Conservation (phyloP, 352 stramenopile species). For the Phytophthora fragariae region DNA sequence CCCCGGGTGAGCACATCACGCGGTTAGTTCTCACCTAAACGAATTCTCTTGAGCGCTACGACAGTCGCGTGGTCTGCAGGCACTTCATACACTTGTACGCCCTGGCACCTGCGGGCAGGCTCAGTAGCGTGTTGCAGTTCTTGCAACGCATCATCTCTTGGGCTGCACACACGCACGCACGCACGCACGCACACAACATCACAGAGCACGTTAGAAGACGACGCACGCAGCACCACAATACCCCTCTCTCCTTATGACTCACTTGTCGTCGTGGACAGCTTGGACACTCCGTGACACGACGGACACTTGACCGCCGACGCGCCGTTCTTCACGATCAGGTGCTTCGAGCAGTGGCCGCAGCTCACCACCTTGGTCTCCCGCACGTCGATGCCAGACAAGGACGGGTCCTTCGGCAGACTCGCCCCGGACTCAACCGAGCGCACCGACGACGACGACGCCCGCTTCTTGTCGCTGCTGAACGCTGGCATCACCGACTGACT, state of each 20-base stretch:
- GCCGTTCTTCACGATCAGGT: conserved; percentile 83
- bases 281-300: conserved; percentile 81
- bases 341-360: conserved; percentile 86
- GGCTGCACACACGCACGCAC: no score
- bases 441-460: conserved; percentile 36
- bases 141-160: conserved; percentile 91
- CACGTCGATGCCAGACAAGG: conserved; percentile 60
- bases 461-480: conserved; percentile 39
- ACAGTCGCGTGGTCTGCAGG: conserved; percentile 80
- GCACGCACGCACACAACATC: conserved; percentile 27
- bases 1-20: conserved; percentile 2
- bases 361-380: conserved; percentile 88
- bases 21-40: conserved; percentile 19
- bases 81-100: conserved; percentile 93
- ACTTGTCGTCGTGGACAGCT: conserved; percentile 86
- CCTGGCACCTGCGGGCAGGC: conserved; percentile 76
- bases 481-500: conserved; percentile 34
- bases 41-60: conserved; percentile 41
- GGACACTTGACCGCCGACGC: conserved; percentile 85
- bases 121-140: conserved; percentile 88
- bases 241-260: conserved; percentile 34
- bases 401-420: conserved; percentile 39
- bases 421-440: conserved; percentile 45
- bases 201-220: conserved; percentile 24
- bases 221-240: not conserved